Base-by-base conservation (phyloP, 306 rosid genomes). In the Trifolium subterraneum region DNA sequence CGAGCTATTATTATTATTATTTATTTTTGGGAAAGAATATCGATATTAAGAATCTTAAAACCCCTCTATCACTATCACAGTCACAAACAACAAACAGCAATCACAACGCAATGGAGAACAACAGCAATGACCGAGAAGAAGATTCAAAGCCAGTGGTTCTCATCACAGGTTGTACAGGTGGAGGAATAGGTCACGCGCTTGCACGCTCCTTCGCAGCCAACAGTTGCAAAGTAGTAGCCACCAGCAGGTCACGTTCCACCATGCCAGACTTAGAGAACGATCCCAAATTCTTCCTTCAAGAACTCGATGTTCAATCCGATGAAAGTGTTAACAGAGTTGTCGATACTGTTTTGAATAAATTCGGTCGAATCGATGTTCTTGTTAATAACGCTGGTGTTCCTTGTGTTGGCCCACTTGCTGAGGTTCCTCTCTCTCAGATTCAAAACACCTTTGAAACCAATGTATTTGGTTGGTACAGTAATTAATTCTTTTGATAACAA, bases 361-460 rank as follows among this genome's bases (percentile, higher is more conserved):
- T 69, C 47, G 97, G 97, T 2, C 80, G 87, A 25, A 65, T 93
- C 41, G 98, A 91, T 68, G 77, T 93, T 33, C 68, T 94, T 51
- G 94, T 93, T 8, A 93, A 93, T 68, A 93, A 91, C 45, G 98
- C 98, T 0, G 97, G 98, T 6, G 74, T 94, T 51, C 97, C 41
- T 12, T 90, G 96, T 29, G 78, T 93, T 8, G 96, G 91, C 8
- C 96, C 98, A 3, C 81, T 91, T 1, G 90, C 96, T 2, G 98
- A 94, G 76, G 10, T 88, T 42, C 94, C 96, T 36, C 87, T 91
- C 70, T 79, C 90, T 29, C 45, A 86, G 3, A 2, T 88, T 16
- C 87, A 87, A n/a, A 39, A 74, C 69, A 81, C 98, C 2, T 91
- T 89, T 16, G 80, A 90, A 25, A 86, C 95, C 79, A 94, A 94